phyloP scores from a whole-genome alignment of 805 yeast species.

The Hemisphaericaspora nanyangensis region DNA sequence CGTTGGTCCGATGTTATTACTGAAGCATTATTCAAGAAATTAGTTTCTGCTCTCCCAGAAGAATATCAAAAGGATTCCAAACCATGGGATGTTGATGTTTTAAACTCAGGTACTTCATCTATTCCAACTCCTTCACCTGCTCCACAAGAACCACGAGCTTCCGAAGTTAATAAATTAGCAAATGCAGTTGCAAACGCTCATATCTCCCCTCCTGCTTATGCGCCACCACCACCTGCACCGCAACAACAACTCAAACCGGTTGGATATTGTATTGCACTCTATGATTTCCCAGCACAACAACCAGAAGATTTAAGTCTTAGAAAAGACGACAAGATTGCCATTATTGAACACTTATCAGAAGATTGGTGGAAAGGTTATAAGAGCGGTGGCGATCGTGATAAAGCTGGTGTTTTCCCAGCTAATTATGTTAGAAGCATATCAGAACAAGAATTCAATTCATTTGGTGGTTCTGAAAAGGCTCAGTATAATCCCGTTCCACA shows the following conservation, averaged over 20 bases:
- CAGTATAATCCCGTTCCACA: constrained; percentile 6
- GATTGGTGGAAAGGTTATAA: constrained; percentile 90
- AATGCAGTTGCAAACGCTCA: constrained; percentile 8
- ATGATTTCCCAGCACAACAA: constrained; percentile 72
- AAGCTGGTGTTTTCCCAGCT: constrained; percentile 82
- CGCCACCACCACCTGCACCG: constrained; percentile 17
- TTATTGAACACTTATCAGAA: constrained; percentile 68
- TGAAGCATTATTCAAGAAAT: constrained; percentile 47
- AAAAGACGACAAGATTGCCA: constrained; percentile 65
- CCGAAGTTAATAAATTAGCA: constrained; percentile 6
- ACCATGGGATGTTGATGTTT: constrained; percentile 42
- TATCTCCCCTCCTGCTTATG: constrained; percentile 11
- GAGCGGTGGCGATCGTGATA: constrained; percentile 31
- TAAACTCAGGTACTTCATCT: constrained; percentile 8
- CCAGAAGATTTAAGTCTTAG: constrained; percentile 64
- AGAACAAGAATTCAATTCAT: constrained; percentile 24
- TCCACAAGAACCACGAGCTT: not conserved
- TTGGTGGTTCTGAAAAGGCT: constrained; percentile 18
- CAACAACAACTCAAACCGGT: constrained; percentile 19
- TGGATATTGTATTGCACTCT: constrained; percentile 59
- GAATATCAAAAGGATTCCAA: constrained; percentile 50
- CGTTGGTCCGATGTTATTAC: constrained; percentile 70
- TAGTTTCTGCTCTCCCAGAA: constrained; percentile 52
- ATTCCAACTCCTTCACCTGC: not conserved
- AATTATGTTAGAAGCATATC: constrained; percentile 63